phyloP scores from a whole-genome alignment of 495 filamentous ascomycete species.

The Delitschia confertaspora region DNA sequence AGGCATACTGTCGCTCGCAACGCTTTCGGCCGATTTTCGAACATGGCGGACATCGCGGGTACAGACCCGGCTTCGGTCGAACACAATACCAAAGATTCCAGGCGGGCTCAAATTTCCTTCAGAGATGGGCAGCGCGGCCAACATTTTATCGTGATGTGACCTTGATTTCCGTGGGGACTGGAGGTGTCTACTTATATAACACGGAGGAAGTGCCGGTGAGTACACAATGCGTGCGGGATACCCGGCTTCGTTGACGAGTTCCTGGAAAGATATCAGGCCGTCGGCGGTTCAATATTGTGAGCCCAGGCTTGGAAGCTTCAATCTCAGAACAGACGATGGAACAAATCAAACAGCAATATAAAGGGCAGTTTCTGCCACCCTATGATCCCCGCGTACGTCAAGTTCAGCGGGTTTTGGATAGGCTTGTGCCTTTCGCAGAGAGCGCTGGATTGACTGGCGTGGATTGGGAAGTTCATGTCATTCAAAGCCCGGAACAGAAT shows the following conservation, averaged over 20 bases:
- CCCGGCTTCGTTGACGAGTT: not conserved
- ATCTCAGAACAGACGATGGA: slow-evolving; percentile 34
- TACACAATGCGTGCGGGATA: not conserved
- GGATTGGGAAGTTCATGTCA: slow-evolving; percentile 79
- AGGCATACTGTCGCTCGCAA: too few relatives aligned
- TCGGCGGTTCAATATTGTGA: slow-evolving; percentile 71
- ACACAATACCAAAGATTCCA: slow-evolving; percentile 27
- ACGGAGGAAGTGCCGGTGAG: slow-evolving; percentile 65
- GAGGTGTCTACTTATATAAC: slow-evolving; percentile 59
- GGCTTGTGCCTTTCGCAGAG: slow-evolving; percentile 51
- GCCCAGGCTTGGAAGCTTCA: slow-evolving; percentile 44
- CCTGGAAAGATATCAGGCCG: slow-evolving; percentile 54
- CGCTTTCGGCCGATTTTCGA: too few relatives aligned
- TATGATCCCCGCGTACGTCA: slow-evolving; percentile 43
- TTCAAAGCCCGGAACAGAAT: slow-evolving; percentile 60
- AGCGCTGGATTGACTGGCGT: slow-evolving; percentile 52
- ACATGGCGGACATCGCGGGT: too few relatives aligned
- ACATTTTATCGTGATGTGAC: slow-evolving; percentile 36
- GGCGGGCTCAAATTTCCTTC: slow-evolving; percentile 17
- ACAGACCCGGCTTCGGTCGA: too few relatives aligned
- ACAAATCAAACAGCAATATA: slow-evolving; percentile 34
- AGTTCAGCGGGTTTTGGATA: slow-evolving; percentile 60
- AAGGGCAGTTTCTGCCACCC: slow-evolving; percentile 42
- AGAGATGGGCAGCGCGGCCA: slow-evolving; percentile 29
- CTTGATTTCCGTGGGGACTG: slow-evolving; percentile 32